These are phyloP conservation scores for Petasospora fabianii DNA, from an alignment of 1,139 yeast species.

Conservation along the genomic window DNA sequence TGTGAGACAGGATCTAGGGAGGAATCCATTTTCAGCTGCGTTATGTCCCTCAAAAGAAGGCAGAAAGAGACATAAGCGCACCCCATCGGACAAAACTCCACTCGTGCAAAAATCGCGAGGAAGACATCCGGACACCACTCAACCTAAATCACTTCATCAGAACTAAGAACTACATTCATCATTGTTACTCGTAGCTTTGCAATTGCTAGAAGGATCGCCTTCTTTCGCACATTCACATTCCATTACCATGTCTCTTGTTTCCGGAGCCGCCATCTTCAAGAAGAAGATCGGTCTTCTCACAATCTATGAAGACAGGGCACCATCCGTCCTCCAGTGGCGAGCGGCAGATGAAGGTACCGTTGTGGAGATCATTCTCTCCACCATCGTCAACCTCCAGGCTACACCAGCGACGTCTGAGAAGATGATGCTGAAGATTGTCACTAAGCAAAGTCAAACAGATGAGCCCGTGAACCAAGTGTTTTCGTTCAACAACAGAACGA, in stretches of 20 bases:
- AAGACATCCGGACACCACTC: too few relatives aligned
- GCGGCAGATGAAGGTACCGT: conserved; percentile 59
- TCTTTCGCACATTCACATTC: too few relatives aligned
- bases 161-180: too few relatives aligned
- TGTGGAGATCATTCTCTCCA: conserved; percentile 46
- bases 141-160: too few relatives aligned
- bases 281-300: conserved; percentile 66
- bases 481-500: conserved; percentile 65
- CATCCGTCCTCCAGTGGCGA: conserved; percentile 65
- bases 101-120: too few relatives aligned
- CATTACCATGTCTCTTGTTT: conserved; percentile 23
- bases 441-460: conserved; percentile 39
- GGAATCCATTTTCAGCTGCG: conserved; percentile 18
- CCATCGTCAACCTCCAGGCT: conserved; percentile 63
- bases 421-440: conserved; percentile 60
- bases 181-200: too few relatives aligned
- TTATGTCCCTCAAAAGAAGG: too few relatives aligned
- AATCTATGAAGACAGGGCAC: conserved; percentile 62
- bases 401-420: conserved; percentile 69
- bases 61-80: too few relatives aligned
- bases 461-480: conserved; percentile 49
- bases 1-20: conserved; percentile 45
- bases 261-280: conserved; percentile 68
- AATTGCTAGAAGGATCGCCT: too few relatives aligned
- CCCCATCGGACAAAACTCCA: too few relatives aligned